Conservation (phyloP, 305 asterid genomes). For the Fraxinus floribunda region DNA sequence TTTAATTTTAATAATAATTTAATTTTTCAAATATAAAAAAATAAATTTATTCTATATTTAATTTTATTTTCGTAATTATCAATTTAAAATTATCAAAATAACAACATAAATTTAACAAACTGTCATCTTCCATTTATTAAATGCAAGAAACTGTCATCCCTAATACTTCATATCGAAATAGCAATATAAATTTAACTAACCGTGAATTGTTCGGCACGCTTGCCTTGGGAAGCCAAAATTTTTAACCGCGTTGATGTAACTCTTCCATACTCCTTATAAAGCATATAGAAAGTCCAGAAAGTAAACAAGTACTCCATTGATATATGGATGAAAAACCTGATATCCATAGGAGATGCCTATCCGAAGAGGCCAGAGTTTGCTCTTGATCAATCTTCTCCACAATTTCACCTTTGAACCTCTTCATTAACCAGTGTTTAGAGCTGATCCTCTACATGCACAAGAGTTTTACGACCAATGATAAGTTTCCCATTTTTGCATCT, state of each 20-base stretch:
- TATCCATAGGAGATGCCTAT: slow-evolving; percentile 62
- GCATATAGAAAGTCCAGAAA: slow-evolving; percentile 82
- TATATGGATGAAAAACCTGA: no score
- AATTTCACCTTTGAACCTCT: slow-evolving; percentile 67
- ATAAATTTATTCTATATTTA: no score
- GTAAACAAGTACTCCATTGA: slow-evolving; percentile 14
- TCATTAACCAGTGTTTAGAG: slow-evolving; percentile 57
- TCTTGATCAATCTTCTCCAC: slow-evolving; percentile 51
- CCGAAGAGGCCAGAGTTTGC: slow-evolving; percentile 69
- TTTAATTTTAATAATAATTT: no score
- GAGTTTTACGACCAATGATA: slow-evolving; percentile 50
- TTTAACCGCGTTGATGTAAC: slow-evolving; percentile 74
- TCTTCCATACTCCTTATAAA: slow-evolving; percentile 77
- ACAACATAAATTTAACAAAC: no score
- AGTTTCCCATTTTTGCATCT: slow-evolving; percentile 71
- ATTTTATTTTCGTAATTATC: no score
- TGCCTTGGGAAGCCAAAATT: slow-evolving; percentile 71
- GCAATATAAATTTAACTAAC: slow-evolving; percentile 43
- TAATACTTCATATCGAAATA: neutral
- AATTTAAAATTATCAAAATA: no score
- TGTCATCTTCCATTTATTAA: neutral
- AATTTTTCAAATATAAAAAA: no score
- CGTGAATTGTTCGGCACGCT: slow-evolving; percentile 80
- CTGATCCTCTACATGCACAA: slow-evolving; percentile 64
- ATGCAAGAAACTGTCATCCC: neutral